Evolutionary conservation across 495 filamentous ascomycete species (phyloP).

Genomic region (Paragyromitra xinjiangensis): DNA sequence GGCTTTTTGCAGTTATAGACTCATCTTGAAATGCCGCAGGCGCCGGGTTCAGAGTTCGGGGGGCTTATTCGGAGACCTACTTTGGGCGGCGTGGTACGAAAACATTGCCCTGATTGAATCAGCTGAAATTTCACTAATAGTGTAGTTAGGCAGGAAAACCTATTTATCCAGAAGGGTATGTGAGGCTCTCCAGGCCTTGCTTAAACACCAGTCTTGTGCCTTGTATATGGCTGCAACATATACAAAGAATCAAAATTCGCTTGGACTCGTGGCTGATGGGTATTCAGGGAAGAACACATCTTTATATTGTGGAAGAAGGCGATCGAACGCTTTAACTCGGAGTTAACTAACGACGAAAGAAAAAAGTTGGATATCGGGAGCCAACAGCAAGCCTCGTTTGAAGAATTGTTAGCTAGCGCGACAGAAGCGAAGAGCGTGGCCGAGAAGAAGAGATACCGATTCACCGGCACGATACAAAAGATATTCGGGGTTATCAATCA

Average conservation of each 20-base stretch:
- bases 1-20: not conserved
- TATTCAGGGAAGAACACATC: constrained; percentile 22
- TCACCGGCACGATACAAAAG: constrained; percentile 6
- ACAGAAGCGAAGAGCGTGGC: not conserved
- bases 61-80: constrained; percentile 11
- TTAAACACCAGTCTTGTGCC: not conserved
- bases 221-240: not conserved
- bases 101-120: not conserved
- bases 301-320: constrained; percentile 26
- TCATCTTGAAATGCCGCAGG: not conserved
- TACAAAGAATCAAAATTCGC: not conserved
- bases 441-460: constrained; percentile 18
- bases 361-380: not conserved
- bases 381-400: constrained; percentile 10
- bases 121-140: not conserved
- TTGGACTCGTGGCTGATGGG: not conserved
- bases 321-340: constrained; percentile 10
- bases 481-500: constrained; percentile 30
- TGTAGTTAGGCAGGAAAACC: constrained; percentile 2
- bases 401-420: constrained; percentile 5
- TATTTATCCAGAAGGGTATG: constrained; percentile 17
- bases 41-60: not conserved
- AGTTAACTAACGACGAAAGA: constrained; percentile 2
- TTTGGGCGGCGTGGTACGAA: constrained; percentile 8
- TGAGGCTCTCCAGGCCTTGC: not conserved